These are phyloP conservation scores for Wickerhamomyces canadensis DNA, from an alignment of 805 yeast species.

Conservation along the genomic window DNA sequence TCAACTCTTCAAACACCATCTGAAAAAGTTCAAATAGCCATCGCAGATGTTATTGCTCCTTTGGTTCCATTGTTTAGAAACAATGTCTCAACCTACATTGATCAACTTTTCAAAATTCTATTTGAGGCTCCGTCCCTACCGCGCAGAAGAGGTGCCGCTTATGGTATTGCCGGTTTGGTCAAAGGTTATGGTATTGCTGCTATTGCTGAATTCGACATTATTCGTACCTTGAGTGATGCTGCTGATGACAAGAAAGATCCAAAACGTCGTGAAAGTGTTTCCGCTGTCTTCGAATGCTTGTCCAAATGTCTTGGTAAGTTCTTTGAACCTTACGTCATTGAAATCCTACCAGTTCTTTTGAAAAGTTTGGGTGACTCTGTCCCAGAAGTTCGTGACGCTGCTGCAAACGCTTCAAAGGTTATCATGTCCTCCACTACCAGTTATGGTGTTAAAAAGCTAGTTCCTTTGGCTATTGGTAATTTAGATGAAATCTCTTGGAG, in stretches of 20 bases:
- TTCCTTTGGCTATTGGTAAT: constrained; percentile 84
- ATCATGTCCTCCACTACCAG: constrained; percentile 91
- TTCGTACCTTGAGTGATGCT: constrained; percentile 71
- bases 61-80: constrained; percentile 55
- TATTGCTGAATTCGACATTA: constrained; percentile 68
- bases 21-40: constrained; percentile 84
- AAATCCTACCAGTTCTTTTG: constrained; percentile 75
- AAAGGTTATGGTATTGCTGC: constrained; percentile 85
- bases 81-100: constrained; percentile 49
- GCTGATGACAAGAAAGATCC: constrained; percentile 81
- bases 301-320: constrained; percentile 68
- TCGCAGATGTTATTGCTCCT: constrained; percentile 82
- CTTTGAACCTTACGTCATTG: constrained; percentile 94
- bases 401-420: constrained; percentile 77
- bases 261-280: constrained; percentile 78
- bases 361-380: constrained; percentile 79
- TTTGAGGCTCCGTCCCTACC: constrained; percentile 42
- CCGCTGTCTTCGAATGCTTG: constrained; percentile 78
- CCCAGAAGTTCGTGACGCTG: constrained; percentile 84
- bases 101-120: constrained; percentile 52
- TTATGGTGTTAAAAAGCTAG: constrained; percentile 83
- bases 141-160: constrained; percentile 85
- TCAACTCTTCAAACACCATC: constrained; percentile 81
- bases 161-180: constrained; percentile 90
- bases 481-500: constrained; percentile 93